phyloP scores from a whole-genome alignment of 768 basidiomycete genomes.

The Rhizopogon roseolus region DNA sequence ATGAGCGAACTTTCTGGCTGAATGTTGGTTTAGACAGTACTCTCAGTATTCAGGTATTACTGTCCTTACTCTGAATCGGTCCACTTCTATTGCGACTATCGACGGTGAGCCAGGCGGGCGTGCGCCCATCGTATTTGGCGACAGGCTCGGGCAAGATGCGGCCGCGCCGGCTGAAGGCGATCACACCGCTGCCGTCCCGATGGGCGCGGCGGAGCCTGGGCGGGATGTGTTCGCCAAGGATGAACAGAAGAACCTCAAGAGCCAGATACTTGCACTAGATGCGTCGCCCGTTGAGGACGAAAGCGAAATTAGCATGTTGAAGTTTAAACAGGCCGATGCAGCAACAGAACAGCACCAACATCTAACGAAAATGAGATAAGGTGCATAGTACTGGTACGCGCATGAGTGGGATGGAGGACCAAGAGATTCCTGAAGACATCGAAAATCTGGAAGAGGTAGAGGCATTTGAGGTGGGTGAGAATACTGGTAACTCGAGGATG shows the following conservation, averaged over 20 bases:
- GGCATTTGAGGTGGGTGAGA: no score
- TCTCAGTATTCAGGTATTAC: slow-evolving; percentile 42
- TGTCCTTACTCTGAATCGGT: slow-evolving; percentile 35
- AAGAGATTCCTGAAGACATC: no score
- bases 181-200: slow-evolving; percentile 33
- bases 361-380: no score
- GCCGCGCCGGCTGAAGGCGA: slow-evolving; percentile 9
- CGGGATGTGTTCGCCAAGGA: slow-evolving; percentile 64
- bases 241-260: slow-evolving; percentile 43
- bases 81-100: slow-evolving; percentile 39
- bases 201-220: slow-evolving; percentile 65
- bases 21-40: slow-evolving; percentile 37
- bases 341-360: no score
- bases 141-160: slow-evolving; percentile 23
- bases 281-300: slow-evolving; percentile 11
- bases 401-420: no score
- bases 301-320: slow-evolving; percentile 33
- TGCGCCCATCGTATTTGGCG: slow-evolving; percentile 48
- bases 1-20: background rate
- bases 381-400: no score
- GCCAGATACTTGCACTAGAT: slow-evolving; percentile 26
- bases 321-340: background rate
- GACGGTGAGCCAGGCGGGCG: slow-evolving; percentile 53
- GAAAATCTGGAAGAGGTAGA: slow-evolving; percentile 5
- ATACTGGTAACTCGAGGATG: slow-evolving; percentile 5